phyloP scores from a whole-genome alignment of 305 asterid genomes.

The Fraxinus paxiana region DNA sequence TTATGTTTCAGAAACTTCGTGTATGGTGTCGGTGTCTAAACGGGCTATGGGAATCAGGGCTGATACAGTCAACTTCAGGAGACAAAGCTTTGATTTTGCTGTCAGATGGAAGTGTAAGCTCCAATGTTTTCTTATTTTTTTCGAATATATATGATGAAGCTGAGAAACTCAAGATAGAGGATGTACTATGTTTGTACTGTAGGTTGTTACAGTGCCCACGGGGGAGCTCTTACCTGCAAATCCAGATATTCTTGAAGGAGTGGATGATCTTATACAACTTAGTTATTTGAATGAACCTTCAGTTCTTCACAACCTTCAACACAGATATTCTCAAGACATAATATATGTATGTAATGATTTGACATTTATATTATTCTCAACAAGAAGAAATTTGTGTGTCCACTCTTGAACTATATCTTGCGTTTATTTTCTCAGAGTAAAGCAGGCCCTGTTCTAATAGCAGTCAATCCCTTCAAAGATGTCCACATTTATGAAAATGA shows the following conservation, averaged over 20 bases:
- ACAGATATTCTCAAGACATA: constrained; percentile 56
- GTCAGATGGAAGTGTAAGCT: constrained; percentile 8
- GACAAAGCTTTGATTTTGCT: constrained; percentile 3
- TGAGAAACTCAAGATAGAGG: constrained; percentile 11
- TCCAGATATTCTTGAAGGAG: constrained; percentile 83
- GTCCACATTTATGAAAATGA: constrained; percentile 58
- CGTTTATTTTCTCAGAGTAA: constrained; percentile 52
- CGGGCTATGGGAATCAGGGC: background rate
- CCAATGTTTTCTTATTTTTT: constrained; percentile 2
- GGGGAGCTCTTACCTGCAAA: constrained; percentile 79
- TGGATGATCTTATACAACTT: constrained; percentile 84
- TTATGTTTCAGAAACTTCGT: constrained; percentile 6
- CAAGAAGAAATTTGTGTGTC: constrained; percentile 16
- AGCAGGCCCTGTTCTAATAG: constrained; percentile 85
- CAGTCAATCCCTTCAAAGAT: constrained; percentile 86
- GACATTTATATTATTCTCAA: constrained; percentile 10
- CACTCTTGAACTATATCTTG: constrained; percentile 23
- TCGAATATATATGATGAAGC: constrained; percentile 17
- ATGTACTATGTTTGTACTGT: constrained; percentile 24
- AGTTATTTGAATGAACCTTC: constrained; percentile 93
- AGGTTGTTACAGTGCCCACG: constrained; percentile 62
- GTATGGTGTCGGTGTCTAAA: background rate
- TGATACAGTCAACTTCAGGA: background rate
- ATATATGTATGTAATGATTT: constrained; percentile 58
- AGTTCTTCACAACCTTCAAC: constrained; percentile 75